phyloP scores from a whole-genome alignment of 1,284 basidiomycete genomes.

The Trametes versicolor region DNA sequence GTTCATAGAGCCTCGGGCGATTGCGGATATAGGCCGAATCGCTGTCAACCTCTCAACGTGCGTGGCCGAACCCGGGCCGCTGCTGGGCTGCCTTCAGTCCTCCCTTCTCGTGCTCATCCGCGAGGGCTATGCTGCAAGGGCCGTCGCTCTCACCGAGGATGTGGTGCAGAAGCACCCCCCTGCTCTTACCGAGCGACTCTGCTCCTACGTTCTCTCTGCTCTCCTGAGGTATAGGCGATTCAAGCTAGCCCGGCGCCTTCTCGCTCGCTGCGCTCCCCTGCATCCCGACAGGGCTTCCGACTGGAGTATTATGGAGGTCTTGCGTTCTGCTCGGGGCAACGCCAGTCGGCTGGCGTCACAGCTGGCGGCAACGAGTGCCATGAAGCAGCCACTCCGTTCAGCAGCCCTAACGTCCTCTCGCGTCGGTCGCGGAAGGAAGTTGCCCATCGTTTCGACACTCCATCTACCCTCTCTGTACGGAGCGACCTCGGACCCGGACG shows the following conservation, averaged over 20 bases:
- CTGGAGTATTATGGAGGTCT: slow-evolving; percentile 17
- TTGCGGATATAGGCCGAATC: neutral
- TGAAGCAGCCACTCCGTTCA: neutral
- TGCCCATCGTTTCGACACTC: neutral
- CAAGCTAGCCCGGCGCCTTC: slow-evolving; percentile 24
- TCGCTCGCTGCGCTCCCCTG: slow-evolving; percentile 1
- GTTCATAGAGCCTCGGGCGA: slow-evolving; percentile 20
- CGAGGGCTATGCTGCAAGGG: slow-evolving; percentile 18
- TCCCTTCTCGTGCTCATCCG: slow-evolving; percentile 23
- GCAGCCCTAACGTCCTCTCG: neutral
- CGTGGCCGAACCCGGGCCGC: neutral
- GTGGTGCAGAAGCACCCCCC: slow-evolving; percentile 12
- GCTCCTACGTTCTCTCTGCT: slow-evolving; percentile 23
- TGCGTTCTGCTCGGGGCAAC: slow-evolving; percentile 11
- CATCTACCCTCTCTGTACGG: slow-evolving; percentile 1
- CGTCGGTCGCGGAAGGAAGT: neutral
- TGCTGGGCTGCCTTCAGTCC: slow-evolving; percentile 5
- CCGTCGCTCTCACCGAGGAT: slow-evolving; percentile 19
- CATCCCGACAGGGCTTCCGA: slow-evolving; percentile 1
- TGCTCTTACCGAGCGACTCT: slow-evolving; percentile 16
- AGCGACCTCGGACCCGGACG: neutral
- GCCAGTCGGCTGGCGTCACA: slow-evolving; percentile 20
- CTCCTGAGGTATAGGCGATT: slow-evolving; percentile 34
- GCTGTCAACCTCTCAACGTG: slow-evolving; percentile 2
- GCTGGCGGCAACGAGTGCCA: no score